phyloP scores from a whole-genome alignment of 169 alveolate species.

The Cryptosporidium meleagridis region DNA sequence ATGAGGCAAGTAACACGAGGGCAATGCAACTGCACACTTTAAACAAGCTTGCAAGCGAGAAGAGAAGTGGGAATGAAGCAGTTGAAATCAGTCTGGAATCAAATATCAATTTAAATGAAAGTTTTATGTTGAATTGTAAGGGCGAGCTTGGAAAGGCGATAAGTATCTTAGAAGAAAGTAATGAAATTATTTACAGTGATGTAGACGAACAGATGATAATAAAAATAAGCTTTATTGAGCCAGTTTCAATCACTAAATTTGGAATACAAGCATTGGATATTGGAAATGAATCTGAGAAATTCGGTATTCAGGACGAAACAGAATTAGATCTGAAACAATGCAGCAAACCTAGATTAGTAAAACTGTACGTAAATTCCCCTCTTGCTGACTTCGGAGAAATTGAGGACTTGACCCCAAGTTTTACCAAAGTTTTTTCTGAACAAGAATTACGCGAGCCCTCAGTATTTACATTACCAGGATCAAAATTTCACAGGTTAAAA shows the following conservation, averaged over 20 bases:
- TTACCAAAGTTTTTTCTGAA: constrained; percentile 21
- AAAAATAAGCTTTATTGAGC: constrained; percentile 41
- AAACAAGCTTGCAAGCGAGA: constrained; percentile 21
- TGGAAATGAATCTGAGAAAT: neutral
- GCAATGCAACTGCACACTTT: constrained; percentile 64
- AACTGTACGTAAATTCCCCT: constrained; percentile 47
- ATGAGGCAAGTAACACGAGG: constrained; percentile 71
- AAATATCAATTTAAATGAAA: constrained; percentile 45
- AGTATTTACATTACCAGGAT: constrained; percentile 35
- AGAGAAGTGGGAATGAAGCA: neutral
- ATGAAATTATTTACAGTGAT: constrained; percentile 30
- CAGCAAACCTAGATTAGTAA: constrained; percentile 36
- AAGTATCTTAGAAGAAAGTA: constrained; percentile 10
- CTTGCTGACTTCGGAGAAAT: constrained; percentile 58
- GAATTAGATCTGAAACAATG: neutral
- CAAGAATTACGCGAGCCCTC: constrained; percentile 10
- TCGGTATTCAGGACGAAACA: neutral
- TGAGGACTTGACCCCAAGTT: constrained; percentile 53
- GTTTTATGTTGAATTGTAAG: constrained; percentile 46
- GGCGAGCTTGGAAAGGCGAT: constrained; percentile 32
- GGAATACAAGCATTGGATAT: constrained; percentile 43
- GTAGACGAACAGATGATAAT: constrained; percentile 69
- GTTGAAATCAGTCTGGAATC: constrained; percentile 33
- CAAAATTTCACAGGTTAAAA: constrained; percentile 62
- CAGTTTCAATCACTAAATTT: constrained; percentile 43